Evolutionary conservation across 306 rosid genomes (phyloP), one percentile per base, ranked within the genome.

Genomic region (Glycine latifolia): DNA sequence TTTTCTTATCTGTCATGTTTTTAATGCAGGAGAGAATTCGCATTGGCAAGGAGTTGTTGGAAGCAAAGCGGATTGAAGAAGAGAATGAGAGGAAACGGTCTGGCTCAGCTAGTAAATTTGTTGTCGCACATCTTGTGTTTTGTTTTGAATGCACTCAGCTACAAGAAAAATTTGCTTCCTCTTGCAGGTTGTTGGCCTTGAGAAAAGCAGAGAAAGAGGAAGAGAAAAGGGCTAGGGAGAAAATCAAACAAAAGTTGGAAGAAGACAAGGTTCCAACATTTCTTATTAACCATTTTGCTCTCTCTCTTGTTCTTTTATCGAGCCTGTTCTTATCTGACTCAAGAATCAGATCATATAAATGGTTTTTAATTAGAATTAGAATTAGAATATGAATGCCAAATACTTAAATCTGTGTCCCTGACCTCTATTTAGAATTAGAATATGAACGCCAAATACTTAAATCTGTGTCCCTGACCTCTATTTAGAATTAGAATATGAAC

Each of bases 131-230:
- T 76, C 15, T 59, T 63, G 16, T 66, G 43, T 79, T 76, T 77
- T 71, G 31, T 39, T 76, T 69, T 62, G 73, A 41, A 20, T 59
- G 68, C 53, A 52, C 63, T 20, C 39, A 47, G 87, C 83, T 73
- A 67, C 48, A 31, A 72, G 48, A 49, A 26, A 83, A 43, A 35
- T 79, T 33, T 87, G 77, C 44, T 83, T 79, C 73, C 78, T 80
- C 70, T 60, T 60, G 49, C 84, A 95, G 99, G 86, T 76, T 95
- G 84, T 11, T 93, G 77, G 97, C 99, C 82, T 81, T 92, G 87
- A 86, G 98, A 50, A 95, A 95, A 91, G 99, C 97, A 59, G 99
- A 95, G 88, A 93, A 95, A 86, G 99, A 93, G 72, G 99, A 95
- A 82, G 99, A 95, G 91, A 91, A 73, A 87, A 91, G 90, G 87